phyloP scores from a whole-genome alignment of 2,329 filamentous ascomycete species.

The Colletotrichum gigasporum region DNA sequence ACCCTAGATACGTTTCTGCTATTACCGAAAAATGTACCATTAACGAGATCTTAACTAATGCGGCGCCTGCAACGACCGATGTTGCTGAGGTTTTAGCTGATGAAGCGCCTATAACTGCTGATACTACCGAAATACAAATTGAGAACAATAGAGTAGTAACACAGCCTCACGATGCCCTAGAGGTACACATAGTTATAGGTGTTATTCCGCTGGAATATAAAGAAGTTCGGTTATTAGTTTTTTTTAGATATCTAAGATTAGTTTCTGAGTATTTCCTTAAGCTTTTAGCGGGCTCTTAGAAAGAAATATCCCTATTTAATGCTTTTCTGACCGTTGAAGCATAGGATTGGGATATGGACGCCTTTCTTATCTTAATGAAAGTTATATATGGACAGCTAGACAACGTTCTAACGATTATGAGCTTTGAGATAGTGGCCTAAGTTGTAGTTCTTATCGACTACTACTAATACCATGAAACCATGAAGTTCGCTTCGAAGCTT shows the following conservation, averaged over 20 bases:
- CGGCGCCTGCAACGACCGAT: not conserved
- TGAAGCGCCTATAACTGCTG: not conserved
- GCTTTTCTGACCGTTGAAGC: not conserved
- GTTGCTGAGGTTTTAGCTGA: not conserved
- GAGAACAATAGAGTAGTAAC: not conserved
- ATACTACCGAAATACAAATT: not conserved
- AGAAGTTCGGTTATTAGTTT: not conserved
- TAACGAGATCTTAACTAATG: not conserved
- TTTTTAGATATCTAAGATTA: not conserved
- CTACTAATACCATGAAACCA: not conserved
- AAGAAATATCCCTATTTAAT: not conserved
- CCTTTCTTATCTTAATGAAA: not conserved
- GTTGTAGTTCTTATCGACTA: not conserved
- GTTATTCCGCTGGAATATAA: not conserved
- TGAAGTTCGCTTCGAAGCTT: not conserved
- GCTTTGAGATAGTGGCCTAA: not conserved
- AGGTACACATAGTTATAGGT: not conserved
- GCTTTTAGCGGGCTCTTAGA: not conserved
- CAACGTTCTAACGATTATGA: not conserved
- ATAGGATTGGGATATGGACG: not conserved
- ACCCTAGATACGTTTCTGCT: not conserved
- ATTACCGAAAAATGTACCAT: not conserved
- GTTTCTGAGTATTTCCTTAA: not conserved
- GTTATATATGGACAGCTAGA: not conserved
- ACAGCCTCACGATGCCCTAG: not conserved